Base-by-base conservation (phyloP, 2,329 filamentous ascomycete genomes). In the Scedosporium dehoogii region DNA sequence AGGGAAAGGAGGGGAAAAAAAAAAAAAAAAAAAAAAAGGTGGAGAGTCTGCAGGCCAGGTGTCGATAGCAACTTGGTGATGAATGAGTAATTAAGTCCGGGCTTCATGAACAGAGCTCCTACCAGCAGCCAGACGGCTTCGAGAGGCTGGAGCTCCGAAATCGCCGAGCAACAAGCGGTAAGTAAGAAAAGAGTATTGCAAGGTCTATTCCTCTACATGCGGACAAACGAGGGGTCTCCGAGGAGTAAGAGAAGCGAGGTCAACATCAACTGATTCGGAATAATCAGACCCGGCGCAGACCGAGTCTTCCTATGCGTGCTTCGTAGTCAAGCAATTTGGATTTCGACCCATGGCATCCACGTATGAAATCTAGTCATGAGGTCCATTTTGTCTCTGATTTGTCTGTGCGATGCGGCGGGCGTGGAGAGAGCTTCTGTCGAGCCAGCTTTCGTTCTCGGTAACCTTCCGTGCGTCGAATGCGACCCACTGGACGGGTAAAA, bases 361-460 rank as follows among this genome's bases (percentile, higher is more conserved):
- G 51, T 55, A 18, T 23, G 51, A 27, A 55, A 55, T 55, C 51
- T 55, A 55, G 51, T 55, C 51, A 55, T 55, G 51, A 55, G 51
- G 51, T 23, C 51, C 18, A 55, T 55, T 55, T 12, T 55, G 51
- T 27, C 23, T 23, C 18, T 25, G 51, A 23, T 55, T 55, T 23
- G 51, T 55, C 51, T 55, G 51, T 55, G 51, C 51, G 51, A 23
- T 55, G 18, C 21, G 21, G 51, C 12, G 33, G 33, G 33, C 33
- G 33, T 12, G 18, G 51, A 23, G 51, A 23, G 51, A 55, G 51
- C 51, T 55, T 25, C 51, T 55, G 18, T 14, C 29, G 12, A 23
- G 23, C n/a, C 23, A 14, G 51, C 23, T 55, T 14, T 21, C 21
- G 21, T 18, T 55, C 18, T 55, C 51, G 18, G 18, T 21, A 48